phyloP scores from a whole-genome alignment of 495 filamentous ascomycete genomes.

The Hyaloscypha bicolor region DNA sequence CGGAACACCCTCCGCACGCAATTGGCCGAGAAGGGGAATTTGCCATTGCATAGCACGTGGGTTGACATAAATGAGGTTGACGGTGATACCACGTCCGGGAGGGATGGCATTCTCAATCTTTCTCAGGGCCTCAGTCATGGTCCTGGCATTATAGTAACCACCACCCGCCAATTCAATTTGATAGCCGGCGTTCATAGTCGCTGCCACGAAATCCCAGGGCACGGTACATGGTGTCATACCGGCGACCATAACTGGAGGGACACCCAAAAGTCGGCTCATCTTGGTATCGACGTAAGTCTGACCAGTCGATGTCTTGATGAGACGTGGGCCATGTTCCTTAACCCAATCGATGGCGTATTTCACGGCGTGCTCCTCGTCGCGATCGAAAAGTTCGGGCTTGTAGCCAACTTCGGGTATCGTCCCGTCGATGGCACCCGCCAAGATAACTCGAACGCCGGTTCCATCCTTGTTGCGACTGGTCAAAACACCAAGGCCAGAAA shows the following conservation, averaged over 20 bases:
- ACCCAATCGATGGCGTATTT: slow-evolving; percentile 99
- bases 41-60: slow-evolving; percentile 97
- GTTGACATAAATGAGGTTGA: slow-evolving; percentile 97
- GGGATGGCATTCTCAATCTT: slow-evolving; percentile 91
- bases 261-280: slow-evolving; percentile 90
- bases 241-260: slow-evolving; percentile 89
- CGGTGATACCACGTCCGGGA: slow-evolving; percentile 86
- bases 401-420: slow-evolving; percentile 90
- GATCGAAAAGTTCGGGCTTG: slow-evolving; percentile 95
- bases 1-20: slow-evolving; percentile 86
- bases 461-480: slow-evolving; percentile 99
- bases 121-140: slow-evolving; percentile 82
- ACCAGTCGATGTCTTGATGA: slow-evolving; percentile 84
- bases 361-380: slow-evolving; percentile 88
- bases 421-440: slow-evolving; percentile 88
- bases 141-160: slow-evolving; percentile 91
- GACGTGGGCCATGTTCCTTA: slow-evolving; percentile 85
- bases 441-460: slow-evolving; percentile 91
- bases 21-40: slow-evolving; percentile 83
- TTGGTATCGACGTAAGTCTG: slow-evolving; percentile 94
- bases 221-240: slow-evolving; percentile 97
- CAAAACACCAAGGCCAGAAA: slow-evolving; percentile 93
- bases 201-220: slow-evolving; percentile 93
- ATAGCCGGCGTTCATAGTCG: slow-evolving; percentile 93
- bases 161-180: slow-evolving; percentile 88